Evolutionary conservation across 139 green algal species (phyloP).

Genomic region (Auxenochlorella protothecoides): DNA sequence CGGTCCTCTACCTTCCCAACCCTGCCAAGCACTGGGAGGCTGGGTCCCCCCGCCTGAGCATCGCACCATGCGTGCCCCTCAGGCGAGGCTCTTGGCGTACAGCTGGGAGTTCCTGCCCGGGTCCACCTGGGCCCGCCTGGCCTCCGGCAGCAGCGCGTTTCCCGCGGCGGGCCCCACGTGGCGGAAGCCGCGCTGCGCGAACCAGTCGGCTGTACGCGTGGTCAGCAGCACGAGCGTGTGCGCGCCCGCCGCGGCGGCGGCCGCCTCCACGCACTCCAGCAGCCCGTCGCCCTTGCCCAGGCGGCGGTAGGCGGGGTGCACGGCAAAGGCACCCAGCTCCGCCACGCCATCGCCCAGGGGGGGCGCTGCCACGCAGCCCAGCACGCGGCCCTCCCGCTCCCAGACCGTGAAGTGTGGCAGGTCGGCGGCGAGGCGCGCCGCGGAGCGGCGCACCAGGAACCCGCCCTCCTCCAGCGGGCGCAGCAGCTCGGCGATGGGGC

Average conservation of each 20-base stretch:
- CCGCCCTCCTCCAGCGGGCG: slow-evolving; percentile 46
- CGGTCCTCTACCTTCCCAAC: no score
- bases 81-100: slow-evolving; percentile 52
- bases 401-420: slow-evolving; percentile 42
- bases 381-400: slow-evolving; percentile 44
- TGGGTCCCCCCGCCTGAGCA: no score
- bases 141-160: slow-evolving; percentile 20
- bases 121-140: slow-evolving; percentile 46
- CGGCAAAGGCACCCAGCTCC: slow-evolving; percentile 84
- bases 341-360: slow-evolving; percentile 42
- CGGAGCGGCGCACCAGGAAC: slow-evolving; percentile 25
- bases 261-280: slow-evolving; percentile 53
- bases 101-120: slow-evolving; percentile 68
- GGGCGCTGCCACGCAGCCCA: slow-evolving; percentile 73
- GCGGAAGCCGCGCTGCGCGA: slow-evolving; percentile 58
- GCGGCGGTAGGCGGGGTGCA: slow-evolving; percentile 60
- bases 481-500: slow-evolving; percentile 47
- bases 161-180: slow-evolving; percentile 19
- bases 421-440: slow-evolving; percentile 27
- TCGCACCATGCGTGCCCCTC: no score
- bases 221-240: slow-evolving; percentile 25
- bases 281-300: slow-evolving; percentile 81
- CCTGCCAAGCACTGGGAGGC: no score
- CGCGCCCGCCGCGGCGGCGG: slow-evolving; percentile 23
- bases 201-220: slow-evolving; percentile 75